Percentiles rank a stretch among this genome's conserved stretches.
These are phyloP conservation scores for Tolypocladium pustulatum DNA, from an alignment of 2,329 filamentous ascomycete genomes.

Conservation along the genomic window DNA sequence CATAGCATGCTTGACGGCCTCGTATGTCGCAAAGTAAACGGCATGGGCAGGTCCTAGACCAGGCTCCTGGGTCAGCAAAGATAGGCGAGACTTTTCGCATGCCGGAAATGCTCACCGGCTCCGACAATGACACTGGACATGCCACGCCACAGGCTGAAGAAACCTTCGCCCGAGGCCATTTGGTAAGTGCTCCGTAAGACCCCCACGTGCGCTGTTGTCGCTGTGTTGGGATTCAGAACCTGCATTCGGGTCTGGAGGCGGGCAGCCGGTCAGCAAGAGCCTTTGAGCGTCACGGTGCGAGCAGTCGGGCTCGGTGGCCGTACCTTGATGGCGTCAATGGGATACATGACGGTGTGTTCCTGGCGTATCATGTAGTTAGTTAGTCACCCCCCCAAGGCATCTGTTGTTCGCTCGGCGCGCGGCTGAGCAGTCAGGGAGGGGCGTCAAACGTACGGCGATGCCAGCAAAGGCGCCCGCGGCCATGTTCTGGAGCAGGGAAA, in stretches of 20 bases:
- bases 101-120: constrained; percentile 54
- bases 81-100: neutral
- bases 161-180: constrained; percentile 81
- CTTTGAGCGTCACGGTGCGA: neutral
- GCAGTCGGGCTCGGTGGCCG: constrained; percentile 5
- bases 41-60: constrained; percentile 83
- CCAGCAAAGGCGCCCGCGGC: constrained; percentile 91
- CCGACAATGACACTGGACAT: constrained; percentile 94
- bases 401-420: neutral
- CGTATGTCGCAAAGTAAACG: constrained; percentile 97
- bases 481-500: constrained; percentile 92
- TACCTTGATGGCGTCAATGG: constrained; percentile 95
- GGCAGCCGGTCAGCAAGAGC: constrained; percentile 8
- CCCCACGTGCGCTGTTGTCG: constrained; percentile 74
- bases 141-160: constrained; percentile 88
- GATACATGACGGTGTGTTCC: constrained; percentile 99
- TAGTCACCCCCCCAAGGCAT: neutral
- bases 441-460: constrained; percentile 60
- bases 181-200: constrained; percentile 87
- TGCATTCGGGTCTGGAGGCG: constrained; percentile 86
- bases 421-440: neutral
- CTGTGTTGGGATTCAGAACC: constrained; percentile 74
- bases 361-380: constrained; percentile 26
- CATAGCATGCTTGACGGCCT: constrained; percentile 91
- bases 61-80: constrained; percentile 9